Base-by-base conservation (phyloP, 768 basidiomycete species). In the Agrocybe pediades region DNA sequence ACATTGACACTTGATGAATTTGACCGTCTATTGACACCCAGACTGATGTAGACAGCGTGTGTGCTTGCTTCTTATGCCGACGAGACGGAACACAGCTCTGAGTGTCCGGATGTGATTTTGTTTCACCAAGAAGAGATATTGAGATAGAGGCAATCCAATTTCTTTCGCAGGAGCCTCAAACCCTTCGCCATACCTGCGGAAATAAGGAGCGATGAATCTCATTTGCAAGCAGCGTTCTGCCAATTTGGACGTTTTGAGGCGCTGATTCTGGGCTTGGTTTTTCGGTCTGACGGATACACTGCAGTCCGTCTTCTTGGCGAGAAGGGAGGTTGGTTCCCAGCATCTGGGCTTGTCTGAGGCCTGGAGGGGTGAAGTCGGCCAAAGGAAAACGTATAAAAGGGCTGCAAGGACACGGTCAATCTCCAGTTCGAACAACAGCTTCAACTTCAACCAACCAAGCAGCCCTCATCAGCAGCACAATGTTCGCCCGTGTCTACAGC, bases 401-500 rank as follows among this genome's bases (percentile, higher is more conserved):
- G 33, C 33, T 36, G n/a, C 33, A 36, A 3, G n/a, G 13, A 15
- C 33, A 36, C 11, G 5, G 33, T 36, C 11, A 36, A 5, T 36
- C 33, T 39, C 46, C 33, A 43, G 39, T 40, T 49, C 42, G 21
- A 53, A 29, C 20, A 23, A 23, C 49, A 19, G 45, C 17, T 26
- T 23, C 15, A 46, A 11, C 36, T 8, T 49, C 33, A 46, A 19
- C 13, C 29, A 19, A 24, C 41, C 29, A 19, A 24, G 4, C 26
- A 15, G 30, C 15, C 7, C n/a, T n/a, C n/a, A 16, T 36, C 46
- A 23, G 26, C 21, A 46, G 29, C 46, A 62, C 16, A 3, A 66
- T 66, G 65, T 59, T 64, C 46, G 41, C 61, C 55, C 62, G 58
- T 36, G 46, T 57, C n/a, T 36, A 36, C 47, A 60, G 48, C 49